phyloP scores from a whole-genome alignment of 2,329 filamentous ascomycete genomes.

The Cladorrhinum sp. region DNA sequence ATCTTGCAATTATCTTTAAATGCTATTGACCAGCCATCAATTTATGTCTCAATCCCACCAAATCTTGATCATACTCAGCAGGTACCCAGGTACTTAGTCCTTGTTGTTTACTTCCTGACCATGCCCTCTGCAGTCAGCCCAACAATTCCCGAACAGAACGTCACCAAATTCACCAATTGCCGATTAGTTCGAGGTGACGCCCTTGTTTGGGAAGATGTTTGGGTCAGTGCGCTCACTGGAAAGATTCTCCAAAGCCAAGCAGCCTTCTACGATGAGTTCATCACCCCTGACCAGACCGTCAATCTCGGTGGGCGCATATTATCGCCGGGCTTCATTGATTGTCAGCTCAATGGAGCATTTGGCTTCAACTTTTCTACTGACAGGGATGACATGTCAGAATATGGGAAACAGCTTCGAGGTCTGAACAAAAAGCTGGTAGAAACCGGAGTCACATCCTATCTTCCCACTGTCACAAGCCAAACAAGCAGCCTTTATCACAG shows the following conservation, averaged over 20 bases:
- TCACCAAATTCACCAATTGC: constrained; percentile 90
- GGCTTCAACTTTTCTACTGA: constrained; percentile 88
- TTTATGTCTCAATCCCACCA: neutral
- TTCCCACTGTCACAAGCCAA: constrained; percentile 83
- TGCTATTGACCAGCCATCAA: neutral
- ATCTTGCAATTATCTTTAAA: neutral
- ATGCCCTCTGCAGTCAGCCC: constrained; percentile 29
- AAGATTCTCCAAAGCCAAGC: constrained; percentile 73
- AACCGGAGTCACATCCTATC: constrained; percentile 83
- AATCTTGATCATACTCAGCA: too few species aligned
- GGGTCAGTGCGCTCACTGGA: constrained; percentile 78
- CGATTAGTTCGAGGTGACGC: constrained; percentile 65
- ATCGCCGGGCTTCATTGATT: constrained; percentile 83
- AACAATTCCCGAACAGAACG: constrained; percentile 43
- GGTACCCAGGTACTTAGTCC: too few species aligned
- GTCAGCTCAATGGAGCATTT: constrained; percentile 87
- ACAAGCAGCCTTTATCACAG: constrained; percentile 76
- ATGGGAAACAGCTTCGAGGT: constrained; percentile 67
- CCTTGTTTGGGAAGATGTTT: constrained; percentile 76
- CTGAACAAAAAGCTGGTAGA: constrained; percentile 69
- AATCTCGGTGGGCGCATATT: constrained; percentile 81
- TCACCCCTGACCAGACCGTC: constrained; percentile 69
- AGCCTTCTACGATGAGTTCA: constrained; percentile 64
- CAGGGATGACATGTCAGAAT: constrained; percentile 64
- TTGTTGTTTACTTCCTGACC: neutral